These are phyloP conservation scores for Eremothecium sinecaudum DNA, from an alignment of 1,139 yeast species.

Conservation along the genomic window DNA sequence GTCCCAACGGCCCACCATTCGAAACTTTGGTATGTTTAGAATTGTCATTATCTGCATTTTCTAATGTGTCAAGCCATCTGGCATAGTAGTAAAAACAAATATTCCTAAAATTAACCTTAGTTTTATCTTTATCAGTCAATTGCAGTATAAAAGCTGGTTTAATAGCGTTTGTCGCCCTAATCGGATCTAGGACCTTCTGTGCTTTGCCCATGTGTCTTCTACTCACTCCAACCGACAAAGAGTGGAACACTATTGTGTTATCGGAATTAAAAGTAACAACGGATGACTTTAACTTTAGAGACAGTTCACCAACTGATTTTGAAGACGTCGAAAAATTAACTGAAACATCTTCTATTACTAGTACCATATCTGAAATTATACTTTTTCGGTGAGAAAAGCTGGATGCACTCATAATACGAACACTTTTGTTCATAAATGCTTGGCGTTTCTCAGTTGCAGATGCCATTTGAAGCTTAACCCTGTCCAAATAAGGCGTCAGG, in stretches of 20 bases:
- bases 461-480: not conserved
- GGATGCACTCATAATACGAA: constrained; percentile 21
- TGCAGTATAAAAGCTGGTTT: constrained; percentile 32
- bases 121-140: constrained; percentile 21
- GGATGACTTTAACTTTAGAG: constrained; percentile 24
- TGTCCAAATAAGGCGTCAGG: not conserved
- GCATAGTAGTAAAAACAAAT: constrained; percentile 45
- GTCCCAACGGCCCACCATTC: not conserved
- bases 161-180: constrained; percentile 19
- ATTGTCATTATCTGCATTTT: not conserved
- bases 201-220: not conserved
- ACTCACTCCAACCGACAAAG: constrained; percentile 2
- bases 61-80: constrained; percentile 39
- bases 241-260: constrained; percentile 31
- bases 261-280: constrained; percentile 33
- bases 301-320: constrained; percentile 40
- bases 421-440: constrained; percentile 18
- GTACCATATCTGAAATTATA: constrained; percentile 17
- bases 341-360: constrained; percentile 17
- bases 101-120: constrained; percentile 39
- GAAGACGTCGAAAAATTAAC: constrained; percentile 29
- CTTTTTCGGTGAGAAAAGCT: constrained; percentile 25
- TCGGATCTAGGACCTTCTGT: not conserved
- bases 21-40: not conserved
- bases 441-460: not conserved